Conservation (phyloP, 768 basidiomycete genomes). For the Pleurotus tuoliensis region DNA sequence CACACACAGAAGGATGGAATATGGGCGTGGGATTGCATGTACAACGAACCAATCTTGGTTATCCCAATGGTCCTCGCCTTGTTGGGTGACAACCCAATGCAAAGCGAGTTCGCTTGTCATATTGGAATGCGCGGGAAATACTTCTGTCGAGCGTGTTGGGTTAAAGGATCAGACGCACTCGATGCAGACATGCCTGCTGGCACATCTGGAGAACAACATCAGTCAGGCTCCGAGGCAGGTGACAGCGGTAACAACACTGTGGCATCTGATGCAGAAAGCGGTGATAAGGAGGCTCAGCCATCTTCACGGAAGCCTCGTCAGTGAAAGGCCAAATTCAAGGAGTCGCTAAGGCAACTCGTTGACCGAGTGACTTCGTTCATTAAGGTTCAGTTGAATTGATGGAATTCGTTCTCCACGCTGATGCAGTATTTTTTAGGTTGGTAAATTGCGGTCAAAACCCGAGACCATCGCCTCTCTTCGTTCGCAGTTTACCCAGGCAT, state of each 20-base stretch:
- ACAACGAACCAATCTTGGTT: slow-evolving; percentile 24
- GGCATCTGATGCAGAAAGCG: too few relatives aligned
- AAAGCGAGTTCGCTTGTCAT: slow-evolving; percentile 41
- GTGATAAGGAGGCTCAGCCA: too few relatives aligned
- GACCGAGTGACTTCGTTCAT: slow-evolving; percentile 18
- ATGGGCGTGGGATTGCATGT: slow-evolving; percentile 32
- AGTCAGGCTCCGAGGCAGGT: too few relatives aligned
- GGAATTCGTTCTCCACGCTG: too few relatives aligned
- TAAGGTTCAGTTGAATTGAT: slow-evolving; percentile 12
- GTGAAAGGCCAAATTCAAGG: too few relatives aligned
- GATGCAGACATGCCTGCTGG: slow-evolving; percentile 6
- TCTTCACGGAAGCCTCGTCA: too few relatives aligned
- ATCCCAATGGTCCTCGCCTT: slow-evolving; percentile 27
- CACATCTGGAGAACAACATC: too few relatives aligned
- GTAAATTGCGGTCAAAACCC: slow-evolving; percentile 8
- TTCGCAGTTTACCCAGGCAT: slow-evolving; percentile 15
- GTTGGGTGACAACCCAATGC: slow-evolving; percentile 45
- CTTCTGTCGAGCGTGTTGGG: slow-evolving; percentile 38
- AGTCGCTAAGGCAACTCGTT: slow-evolving; percentile 5
- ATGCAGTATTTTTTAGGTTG: slow-evolving; percentile 9
- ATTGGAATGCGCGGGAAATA: slow-evolving; percentile 32
- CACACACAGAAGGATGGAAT: slow-evolving; percentile 25
- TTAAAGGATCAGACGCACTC: slow-evolving; percentile 20
- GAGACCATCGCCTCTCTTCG: slow-evolving; percentile 16
- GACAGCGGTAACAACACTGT: too few relatives aligned